These are phyloP conservation scores for Phyllosticta capitalensis DNA, from an alignment of 2,329 filamentous ascomycete genomes.

Conservation along the genomic window DNA sequence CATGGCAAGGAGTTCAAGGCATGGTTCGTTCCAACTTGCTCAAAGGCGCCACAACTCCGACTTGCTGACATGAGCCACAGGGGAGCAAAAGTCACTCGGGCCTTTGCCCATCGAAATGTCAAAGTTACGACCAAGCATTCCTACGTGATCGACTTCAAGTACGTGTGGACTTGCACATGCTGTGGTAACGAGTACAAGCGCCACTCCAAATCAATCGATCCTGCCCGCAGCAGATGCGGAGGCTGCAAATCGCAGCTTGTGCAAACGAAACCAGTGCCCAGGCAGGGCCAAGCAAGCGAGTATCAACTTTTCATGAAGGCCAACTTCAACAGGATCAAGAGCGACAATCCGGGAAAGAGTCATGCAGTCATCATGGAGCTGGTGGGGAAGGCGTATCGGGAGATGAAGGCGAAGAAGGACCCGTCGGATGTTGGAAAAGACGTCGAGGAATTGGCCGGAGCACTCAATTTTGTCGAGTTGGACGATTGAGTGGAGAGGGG, in stretches of 20 bases:
- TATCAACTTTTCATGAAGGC: constrained; percentile 56
- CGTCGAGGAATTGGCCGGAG: constrained; percentile 5
- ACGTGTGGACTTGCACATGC: constrained; percentile 64
- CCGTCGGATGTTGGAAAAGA: neutral
- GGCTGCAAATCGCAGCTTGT: constrained; percentile 57
- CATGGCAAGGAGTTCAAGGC: constrained; percentile 78
- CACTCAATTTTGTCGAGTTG: constrained; percentile 11
- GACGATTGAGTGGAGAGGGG: neutral
- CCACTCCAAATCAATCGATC: constrained; percentile 78
- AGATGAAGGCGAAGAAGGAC: constrained; percentile 30
- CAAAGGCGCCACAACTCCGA: neutral
- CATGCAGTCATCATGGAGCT: constrained; percentile 54
- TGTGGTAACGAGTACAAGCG: constrained; percentile 69
- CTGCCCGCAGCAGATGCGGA: constrained; percentile 62
- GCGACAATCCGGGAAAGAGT: constrained; percentile 45
- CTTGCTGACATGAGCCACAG: constrained; percentile 21
- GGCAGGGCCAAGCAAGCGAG: constrained; percentile 25
- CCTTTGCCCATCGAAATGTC: constrained; percentile 55
- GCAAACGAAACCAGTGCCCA: constrained; percentile 62
- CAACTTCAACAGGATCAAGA: constrained; percentile 54
- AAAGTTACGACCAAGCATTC: constrained; percentile 81
- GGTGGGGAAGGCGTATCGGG: constrained; percentile 53
- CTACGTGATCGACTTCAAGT: constrained; percentile 89
- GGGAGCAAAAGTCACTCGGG: constrained; percentile 38
- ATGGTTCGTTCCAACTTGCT: constrained; percentile 40